A percentile compares a stretch with the other conserved stretches of the same genome.
phyloP scores from a whole-genome alignment of 2,329 filamentous ascomycete species.

The Clathrospora elynae region DNA sequence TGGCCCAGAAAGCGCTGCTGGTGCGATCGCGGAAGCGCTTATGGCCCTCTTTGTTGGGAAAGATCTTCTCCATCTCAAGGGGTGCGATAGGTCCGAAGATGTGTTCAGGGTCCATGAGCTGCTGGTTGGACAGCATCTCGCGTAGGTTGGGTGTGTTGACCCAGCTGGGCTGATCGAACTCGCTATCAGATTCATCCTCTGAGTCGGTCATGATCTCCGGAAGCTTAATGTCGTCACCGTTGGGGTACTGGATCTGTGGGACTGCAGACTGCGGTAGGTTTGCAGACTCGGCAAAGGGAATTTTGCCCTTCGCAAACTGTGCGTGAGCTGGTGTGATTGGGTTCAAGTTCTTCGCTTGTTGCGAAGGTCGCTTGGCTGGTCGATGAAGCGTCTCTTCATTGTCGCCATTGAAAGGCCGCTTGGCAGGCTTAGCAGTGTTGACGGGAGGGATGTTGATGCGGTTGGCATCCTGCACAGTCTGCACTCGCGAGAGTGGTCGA shows the following conservation, averaged over 20 bases:
- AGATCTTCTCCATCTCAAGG: constrained; percentile 95
- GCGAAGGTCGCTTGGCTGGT: constrained; percentile 43
- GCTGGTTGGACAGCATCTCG: constrained; percentile 76
- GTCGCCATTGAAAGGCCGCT: constrained; percentile 75
- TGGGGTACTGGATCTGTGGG: constrained; percentile 76
- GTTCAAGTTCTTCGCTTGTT: constrained; percentile 53
- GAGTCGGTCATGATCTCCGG: constrained; percentile 96
- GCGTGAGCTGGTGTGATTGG: constrained; percentile 63
- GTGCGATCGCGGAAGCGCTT: constrained; percentile 90
- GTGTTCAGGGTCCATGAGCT: constrained; percentile 78
- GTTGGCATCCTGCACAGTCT: constrained; percentile 63
- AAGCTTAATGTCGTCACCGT: constrained; percentile 86
- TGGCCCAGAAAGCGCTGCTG: constrained; percentile 91
- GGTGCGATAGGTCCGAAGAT: constrained; percentile 90
- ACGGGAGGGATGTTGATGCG: constrained; percentile 61
- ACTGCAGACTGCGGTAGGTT: constrained; percentile 54
- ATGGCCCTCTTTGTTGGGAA: constrained; percentile 74
- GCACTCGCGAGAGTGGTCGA: constrained; percentile 65
- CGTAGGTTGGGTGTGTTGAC: constrained; percentile 85
- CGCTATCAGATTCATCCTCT: constrained; percentile 74
- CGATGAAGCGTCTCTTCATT: constrained; percentile 64
- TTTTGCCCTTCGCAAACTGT: constrained; percentile 80
- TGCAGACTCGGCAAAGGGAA: constrained; percentile 80
- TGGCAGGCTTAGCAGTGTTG: constrained; percentile 73
- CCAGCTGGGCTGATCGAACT: constrained; percentile 77